Conservation (phyloP, 768 basidiomycete genomes). For the Pleurotus sapidus region DNA sequence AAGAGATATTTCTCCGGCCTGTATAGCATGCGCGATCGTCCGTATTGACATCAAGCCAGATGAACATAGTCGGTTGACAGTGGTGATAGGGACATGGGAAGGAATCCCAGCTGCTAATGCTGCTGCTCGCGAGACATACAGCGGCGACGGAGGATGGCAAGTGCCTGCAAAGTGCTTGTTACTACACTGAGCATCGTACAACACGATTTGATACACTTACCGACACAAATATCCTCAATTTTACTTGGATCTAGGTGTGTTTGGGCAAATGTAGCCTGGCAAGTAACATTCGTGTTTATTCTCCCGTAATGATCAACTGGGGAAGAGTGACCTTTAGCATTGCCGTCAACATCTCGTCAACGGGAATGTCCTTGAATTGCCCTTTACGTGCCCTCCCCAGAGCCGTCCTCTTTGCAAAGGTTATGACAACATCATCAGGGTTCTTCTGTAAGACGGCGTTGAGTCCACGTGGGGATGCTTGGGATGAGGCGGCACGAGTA, state of each 20-base stretch:
- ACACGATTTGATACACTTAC: constrained; percentile 28
- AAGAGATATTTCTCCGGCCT: constrained; percentile 77
- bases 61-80: constrained; percentile 91
- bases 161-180: constrained; percentile 45
- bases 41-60: constrained; percentile 95
- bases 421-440: constrained; percentile 86
- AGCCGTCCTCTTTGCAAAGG: constrained; percentile 88
- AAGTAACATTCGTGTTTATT: constrained; percentile 1
- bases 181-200: background rate
- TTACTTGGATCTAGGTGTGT: constrained; percentile 65
- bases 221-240: constrained; percentile 84
- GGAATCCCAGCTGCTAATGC: constrained; percentile 90
- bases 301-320: background rate
- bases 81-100: constrained; percentile 79
- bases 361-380: constrained; percentile 82
- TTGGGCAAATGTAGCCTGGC: constrained; percentile 62
- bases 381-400: constrained; percentile 88
- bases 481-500: constrained; percentile 38
- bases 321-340: constrained; percentile 64
- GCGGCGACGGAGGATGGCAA: constrained; percentile 80
- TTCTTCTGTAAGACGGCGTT: constrained; percentile 61
- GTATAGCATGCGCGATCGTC: constrained; percentile 84
- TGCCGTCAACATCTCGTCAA: constrained; percentile 83
- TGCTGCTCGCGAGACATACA: constrained; percentile 82
- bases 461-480: constrained; percentile 41